Base-by-base conservation (phyloP, 306 rosid species). In the Cucumis cinereus region DNA sequence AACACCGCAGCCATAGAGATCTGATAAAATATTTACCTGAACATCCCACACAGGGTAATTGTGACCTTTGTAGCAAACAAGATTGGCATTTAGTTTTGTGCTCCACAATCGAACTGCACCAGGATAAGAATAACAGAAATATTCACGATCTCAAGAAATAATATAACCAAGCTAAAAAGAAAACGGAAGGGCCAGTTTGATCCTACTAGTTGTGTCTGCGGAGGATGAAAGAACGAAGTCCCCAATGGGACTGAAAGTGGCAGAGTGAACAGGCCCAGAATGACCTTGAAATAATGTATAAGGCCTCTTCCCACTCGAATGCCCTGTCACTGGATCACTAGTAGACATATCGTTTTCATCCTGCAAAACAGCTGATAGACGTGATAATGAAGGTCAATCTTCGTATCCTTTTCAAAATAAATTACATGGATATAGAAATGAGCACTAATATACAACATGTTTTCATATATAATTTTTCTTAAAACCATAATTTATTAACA, bases 41-140 rank as follows among this genome's bases (percentile, higher is more conserved):
- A 94, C 99, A 89, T 94, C 99, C 99, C 99, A 94, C 58, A 92
- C 97, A 30, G 97, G 99, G 80, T 94, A 92, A 86, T 94, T 94
- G 85, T 94, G 97, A 82, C 97, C 99, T 90, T 90, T 94, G 81
- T 92, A 94, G 87, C 97, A 94, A 82, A 94, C 99, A 77, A 94
- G 97, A 85, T 90, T 94, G 77, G 93, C 88, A 76, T 89, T 88
- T 71, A 92, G 86, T 70, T 88, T 86, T 53, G 96, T 88, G 93
- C 93, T 94, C 99, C 97, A 94, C 71, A 92, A 84, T 50, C 98
- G 87, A 88, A 94, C 99, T 94, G 91, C 88, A 84, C 60, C 40
- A 71, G 47, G 35, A 30, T 30, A 30, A 3, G 35, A 74, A 45
- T 38, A 79, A 83, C 63, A 57, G 79, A 80, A 14, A 30, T 20